A percentile compares a stretch with the other conserved stretches of the same genome.
These are phyloP conservation scores for Carex sylvatica DNA, from an alignment of 202 grass and related monocot genomes.

Conservation along the genomic window DNA sequence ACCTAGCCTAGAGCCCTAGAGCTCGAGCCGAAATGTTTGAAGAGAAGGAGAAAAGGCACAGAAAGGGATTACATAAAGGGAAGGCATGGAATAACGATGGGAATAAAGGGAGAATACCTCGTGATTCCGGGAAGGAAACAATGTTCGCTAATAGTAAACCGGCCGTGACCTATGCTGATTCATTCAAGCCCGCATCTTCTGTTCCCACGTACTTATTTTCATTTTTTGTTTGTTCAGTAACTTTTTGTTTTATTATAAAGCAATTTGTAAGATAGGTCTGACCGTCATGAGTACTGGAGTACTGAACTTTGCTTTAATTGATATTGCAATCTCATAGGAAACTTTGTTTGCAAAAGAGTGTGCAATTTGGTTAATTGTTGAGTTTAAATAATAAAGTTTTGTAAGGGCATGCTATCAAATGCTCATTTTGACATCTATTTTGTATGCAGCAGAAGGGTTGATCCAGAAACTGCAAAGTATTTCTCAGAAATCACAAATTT, in stretches of 20 bases:
- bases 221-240: neutral
- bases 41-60: conserved; percentile 26
- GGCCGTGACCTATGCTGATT: conserved; percentile 7
- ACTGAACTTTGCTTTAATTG: neutral
- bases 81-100: conserved; percentile 29
- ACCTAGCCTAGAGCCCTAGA: neutral
- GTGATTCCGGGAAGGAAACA: neutral
- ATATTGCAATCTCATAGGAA: neutral
- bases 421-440: neutral
- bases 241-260: neutral
- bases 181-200: conserved; percentile 32
- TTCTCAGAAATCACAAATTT: conserved; percentile 81
- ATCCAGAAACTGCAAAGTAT: conserved; percentile 87
- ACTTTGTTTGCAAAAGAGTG: neutral
- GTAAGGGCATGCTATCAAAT: neutral
- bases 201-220: conserved; percentile 43
- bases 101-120: conserved; percentile 30
- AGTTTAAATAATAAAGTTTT: neutral
- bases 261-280: neutral
- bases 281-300: neutral
- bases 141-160: neutral
- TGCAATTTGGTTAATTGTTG: neutral
- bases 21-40: neutral
- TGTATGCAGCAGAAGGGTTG: conserved; percentile 60
- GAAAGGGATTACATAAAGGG: conserved; percentile 29